Evolutionary conservation across 2,329 filamentous ascomycete genomes (phyloP), one percentile per base, ranked within the genome.

Genomic region (Microdochium nivale): DNA sequence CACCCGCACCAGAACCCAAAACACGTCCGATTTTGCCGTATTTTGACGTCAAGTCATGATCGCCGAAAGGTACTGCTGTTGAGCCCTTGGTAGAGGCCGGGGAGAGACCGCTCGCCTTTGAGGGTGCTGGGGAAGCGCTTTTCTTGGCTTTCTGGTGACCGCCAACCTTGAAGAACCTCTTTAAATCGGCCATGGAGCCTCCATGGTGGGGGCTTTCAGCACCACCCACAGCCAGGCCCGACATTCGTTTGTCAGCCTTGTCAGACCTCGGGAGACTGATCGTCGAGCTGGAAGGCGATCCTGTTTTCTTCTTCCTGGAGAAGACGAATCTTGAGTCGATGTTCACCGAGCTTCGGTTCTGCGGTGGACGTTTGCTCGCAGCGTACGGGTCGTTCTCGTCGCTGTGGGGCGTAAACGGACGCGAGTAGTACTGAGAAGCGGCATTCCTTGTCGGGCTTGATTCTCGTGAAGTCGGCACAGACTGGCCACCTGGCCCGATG

Each of bases 1-100:
- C 94, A 49, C 94, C 94, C 25, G 94, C 94, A 25, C 94, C 94
- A 25, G 92, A 92, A 4, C 94, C 94, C 13, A 99, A 78, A 1
- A 97, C 89, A 65, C 89, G 94, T 52, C 92, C 94, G 57, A 99
- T 86, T 65, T 96, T 97, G 47, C 94, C 94, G 66, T 97, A 99
- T 63, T 92, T 96, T 52, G 88, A 90, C 48, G 87, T 80, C 21
- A 97, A 74, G 3, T 90, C 90, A 64, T 97, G 91, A 61, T 97
- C 92, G 23, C 88, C 89, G 66, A 99, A 99, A 0, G 94, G 94
- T 50, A 95, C 81, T 61, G 85, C 54, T 79, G 75, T 2, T 73
- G 70, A 9, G 74, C 74, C 54, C 72, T 76, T 10, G 72, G 70
- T 24, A 66, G 64, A 5, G 74, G 67, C 4, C 73, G 71, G 1